Percentiles rank a stretch among this genome's conserved stretches.
phyloP scores from a whole-genome alignment of 768 basidiomycete species.

The Rhizopogon salebrosus region DNA sequence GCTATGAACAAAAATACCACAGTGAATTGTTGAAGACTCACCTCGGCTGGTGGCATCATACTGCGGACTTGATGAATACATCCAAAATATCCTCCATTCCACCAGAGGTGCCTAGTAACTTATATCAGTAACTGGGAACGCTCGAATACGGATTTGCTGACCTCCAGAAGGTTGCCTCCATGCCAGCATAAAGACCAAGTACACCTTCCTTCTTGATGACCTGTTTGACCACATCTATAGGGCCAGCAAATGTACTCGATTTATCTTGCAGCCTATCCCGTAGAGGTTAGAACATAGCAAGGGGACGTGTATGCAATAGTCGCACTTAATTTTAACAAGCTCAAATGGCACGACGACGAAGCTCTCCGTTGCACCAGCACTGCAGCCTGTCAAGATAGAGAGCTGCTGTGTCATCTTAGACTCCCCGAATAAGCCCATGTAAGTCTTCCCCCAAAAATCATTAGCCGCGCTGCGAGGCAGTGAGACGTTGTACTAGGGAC shows the following conservation, averaged over 20 bases:
- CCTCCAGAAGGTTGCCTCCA: slow-evolving; percentile 99
- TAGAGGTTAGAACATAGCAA: background rate
- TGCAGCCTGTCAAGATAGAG: slow-evolving; percentile 88
- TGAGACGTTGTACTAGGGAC: background rate
- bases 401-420: slow-evolving; percentile 83
- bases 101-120: slow-evolving; percentile 64
- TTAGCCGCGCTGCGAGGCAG: slow-evolving; percentile 60
- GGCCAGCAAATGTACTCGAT: slow-evolving; percentile 82
- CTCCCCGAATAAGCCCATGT: slow-evolving; percentile 55
- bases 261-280: slow-evolving; percentile 83
- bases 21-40: slow-evolving; percentile 26
- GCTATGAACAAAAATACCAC: background rate
- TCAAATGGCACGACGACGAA: slow-evolving; percentile 97
- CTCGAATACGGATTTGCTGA: slow-evolving; percentile 20
- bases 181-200: slow-evolving; percentile 85
- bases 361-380: slow-evolving; percentile 93
- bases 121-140: background rate
- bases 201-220: slow-evolving; percentile 73
- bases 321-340: slow-evolving; percentile 79
- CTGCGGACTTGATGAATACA: slow-evolving; percentile 81
- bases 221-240: slow-evolving; percentile 84
- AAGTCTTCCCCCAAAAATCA: slow-evolving; percentile 94
- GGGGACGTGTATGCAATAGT: slow-evolving; percentile 3
- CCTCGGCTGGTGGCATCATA: slow-evolving; percentile 82
- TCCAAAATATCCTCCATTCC: slow-evolving; percentile 97